Evolutionary conservation across 2,329 filamentous ascomycete genomes (phyloP).

Genomic region (Trichoderma sp.): DNA sequence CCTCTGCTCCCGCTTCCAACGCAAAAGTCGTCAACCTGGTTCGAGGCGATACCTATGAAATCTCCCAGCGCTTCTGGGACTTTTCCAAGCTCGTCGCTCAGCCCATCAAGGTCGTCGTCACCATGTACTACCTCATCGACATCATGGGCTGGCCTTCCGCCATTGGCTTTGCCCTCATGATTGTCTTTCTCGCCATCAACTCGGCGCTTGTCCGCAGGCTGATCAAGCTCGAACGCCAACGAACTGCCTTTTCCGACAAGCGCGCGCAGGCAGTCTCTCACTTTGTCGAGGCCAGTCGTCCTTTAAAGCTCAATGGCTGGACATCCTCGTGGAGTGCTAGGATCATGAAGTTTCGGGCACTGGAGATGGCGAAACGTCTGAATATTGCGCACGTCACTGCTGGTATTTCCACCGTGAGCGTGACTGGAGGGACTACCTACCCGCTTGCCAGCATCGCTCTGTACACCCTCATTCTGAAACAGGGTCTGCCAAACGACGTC

Average conservation of each 20-base stretch:
- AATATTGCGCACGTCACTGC: conserved; percentile 41
- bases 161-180: conserved; percentile 68
- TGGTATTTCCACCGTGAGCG: conserved; percentile 68
- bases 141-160: conserved; percentile 81
- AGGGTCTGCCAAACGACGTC: conserved; percentile 72
- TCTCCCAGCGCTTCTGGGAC: conserved; percentile 86
- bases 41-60: conserved; percentile 78
- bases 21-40: conserved; percentile 90
- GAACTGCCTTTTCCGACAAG: conserved; percentile 73
- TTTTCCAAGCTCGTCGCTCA: conserved; percentile 74
- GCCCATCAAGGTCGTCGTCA: conserved; percentile 74
- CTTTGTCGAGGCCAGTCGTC: conserved; percentile 83
- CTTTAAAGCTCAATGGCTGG: conserved; percentile 51
- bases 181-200: conserved; percentile 70
- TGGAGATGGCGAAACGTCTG: conserved; percentile 43
- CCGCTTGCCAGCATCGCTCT: conserved; percentile 80
- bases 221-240: conserved; percentile 67
- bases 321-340: conserved; percentile 41
- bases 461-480: conserved; percentile 71
- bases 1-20: conserved; percentile 61
- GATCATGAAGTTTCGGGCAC: conserved; percentile 40
- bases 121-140: conserved; percentile 62
- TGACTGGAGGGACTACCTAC: conserved; percentile 71
- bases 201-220: conserved; percentile 65
- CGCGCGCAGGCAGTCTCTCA: conserved; percentile 81